These are phyloP conservation scores for Magnusiomyces ingens DNA, from an alignment of 1,139 yeast species.

Conservation along the genomic window DNA sequence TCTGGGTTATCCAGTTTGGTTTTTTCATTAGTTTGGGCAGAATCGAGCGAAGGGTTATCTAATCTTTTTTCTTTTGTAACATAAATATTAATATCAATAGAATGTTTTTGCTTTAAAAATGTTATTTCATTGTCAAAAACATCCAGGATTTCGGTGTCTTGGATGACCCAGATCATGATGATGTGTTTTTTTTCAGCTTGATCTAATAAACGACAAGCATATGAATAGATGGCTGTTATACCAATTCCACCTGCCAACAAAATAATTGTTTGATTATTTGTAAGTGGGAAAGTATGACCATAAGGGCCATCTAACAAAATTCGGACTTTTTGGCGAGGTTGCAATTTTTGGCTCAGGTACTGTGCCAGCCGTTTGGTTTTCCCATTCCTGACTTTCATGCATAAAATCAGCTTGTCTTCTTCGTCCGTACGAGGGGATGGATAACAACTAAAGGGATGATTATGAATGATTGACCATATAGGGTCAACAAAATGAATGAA, in stretches of 20 bases:
- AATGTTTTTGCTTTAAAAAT: slow-evolving; percentile 26
- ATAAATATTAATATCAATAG: slow-evolving; percentile 37
- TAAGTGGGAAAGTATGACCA: slow-evolving; percentile 43
- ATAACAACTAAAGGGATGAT: slow-evolving; percentile 62
- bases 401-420: slow-evolving; percentile 27
- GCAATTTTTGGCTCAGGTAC: slow-evolving; percentile 13
- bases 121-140: slow-evolving; percentile 49
- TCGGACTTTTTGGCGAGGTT: slow-evolving; percentile 18
- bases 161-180: slow-evolving; percentile 47
- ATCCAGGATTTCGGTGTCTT: slow-evolving; percentile 40
- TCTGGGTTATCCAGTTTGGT: not conserved
- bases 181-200: slow-evolving; percentile 29
- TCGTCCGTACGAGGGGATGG: slow-evolving; percentile 21
- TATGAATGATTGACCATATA: slow-evolving; percentile 43
- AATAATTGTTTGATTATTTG: slow-evolving; percentile 44
- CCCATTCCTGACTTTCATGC: slow-evolving; percentile 32
- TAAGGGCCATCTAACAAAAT: slow-evolving; percentile 54
- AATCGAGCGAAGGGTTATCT: too few species aligned
- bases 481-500: slow-evolving; percentile 54
- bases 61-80: not conserved
- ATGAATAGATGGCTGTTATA: slow-evolving; percentile 43
- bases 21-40: not conserved
- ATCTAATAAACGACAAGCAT: slow-evolving; percentile 21
- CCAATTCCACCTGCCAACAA: slow-evolving; percentile 65
- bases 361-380: slow-evolving; percentile 25